These are phyloP conservation scores for Nannochloropsis granulata DNA, from an alignment of 108 stramenopile genomes.

Conservation along the genomic window DNA sequence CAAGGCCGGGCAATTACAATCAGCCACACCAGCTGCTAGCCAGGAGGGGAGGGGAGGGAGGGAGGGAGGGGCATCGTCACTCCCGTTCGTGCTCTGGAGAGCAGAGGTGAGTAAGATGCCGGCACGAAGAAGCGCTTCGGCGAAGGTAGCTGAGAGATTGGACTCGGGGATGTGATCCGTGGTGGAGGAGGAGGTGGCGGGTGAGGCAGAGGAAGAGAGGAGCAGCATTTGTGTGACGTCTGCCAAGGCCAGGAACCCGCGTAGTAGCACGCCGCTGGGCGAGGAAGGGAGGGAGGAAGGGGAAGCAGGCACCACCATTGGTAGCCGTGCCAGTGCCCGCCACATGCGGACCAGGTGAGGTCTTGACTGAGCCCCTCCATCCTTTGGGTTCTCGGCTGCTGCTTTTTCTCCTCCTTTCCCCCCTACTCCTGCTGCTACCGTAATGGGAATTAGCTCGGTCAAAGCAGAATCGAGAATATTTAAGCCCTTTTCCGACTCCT, in stretches of 20 bases:
- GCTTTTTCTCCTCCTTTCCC: neutral
- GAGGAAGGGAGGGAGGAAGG: neutral
- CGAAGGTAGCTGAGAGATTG: neutral
- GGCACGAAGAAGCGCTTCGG: neutral
- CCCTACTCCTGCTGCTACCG: neutral
- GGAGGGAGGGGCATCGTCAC: neutral
- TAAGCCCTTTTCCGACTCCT: too few relatives aligned
- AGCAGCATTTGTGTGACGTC: neutral
- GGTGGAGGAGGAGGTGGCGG: neutral
- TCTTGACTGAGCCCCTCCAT: neutral
- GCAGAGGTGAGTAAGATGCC: neutral
- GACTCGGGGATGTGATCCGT: neutral
- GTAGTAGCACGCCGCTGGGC: neutral
- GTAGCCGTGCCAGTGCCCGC: neutral
- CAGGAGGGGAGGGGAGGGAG: neutral
- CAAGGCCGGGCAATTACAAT: neutral
- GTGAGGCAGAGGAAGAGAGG: neutral
- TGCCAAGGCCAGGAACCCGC: neutral
- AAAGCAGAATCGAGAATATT: too few relatives aligned
- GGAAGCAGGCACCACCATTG: neutral
- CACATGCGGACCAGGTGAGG: neutral
- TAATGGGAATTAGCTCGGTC: too few relatives aligned
- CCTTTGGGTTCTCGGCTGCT: neutral
- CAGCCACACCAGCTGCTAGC: neutral
- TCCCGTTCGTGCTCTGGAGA: neutral